phyloP scores from a whole-genome alignment of 176 grass and related monocot species.

The Carex parvula region DNA sequence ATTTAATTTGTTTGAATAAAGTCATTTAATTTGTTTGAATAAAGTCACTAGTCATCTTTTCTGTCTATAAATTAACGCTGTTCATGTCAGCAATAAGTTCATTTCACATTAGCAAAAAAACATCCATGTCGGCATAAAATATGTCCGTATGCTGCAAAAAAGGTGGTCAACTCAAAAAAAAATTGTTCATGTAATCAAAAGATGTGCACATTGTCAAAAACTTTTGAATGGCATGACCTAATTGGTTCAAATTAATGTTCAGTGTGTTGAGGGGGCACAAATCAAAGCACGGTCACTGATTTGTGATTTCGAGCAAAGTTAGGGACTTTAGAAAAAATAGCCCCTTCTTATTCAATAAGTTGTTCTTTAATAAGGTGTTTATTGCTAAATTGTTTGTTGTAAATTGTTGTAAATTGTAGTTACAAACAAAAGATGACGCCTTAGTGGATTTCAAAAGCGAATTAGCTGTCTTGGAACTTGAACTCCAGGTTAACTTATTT shows the following conservation, averaged over 20 bases:
- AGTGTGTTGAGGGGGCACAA: background rate
- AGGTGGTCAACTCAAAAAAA: background rate
- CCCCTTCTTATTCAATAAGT: background rate
- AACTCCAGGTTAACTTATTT: slow-evolving; percentile 63
- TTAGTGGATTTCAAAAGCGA: slow-evolving; percentile 72
- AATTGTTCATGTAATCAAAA: background rate
- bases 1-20: background rate
- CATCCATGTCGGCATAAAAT: background rate
- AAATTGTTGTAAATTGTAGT: slow-evolving; percentile 46
- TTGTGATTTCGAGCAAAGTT: background rate
- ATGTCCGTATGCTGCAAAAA: background rate
- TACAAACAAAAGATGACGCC: slow-evolving; percentile 65
- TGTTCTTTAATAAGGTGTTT: background rate
- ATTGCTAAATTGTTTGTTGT: background rate
- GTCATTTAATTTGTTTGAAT: background rate
- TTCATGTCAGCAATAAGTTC: background rate
- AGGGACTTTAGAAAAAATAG: background rate
- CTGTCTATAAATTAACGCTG: background rate
- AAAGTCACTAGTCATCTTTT: background rate
- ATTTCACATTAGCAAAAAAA: background rate
- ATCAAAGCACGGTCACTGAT: background rate
- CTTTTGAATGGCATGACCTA: background rate
- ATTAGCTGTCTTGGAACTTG: slow-evolving; percentile 88
- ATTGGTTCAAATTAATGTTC: background rate
- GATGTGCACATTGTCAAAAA: background rate